Evolutionary conservation across 805 yeast species (phyloP), one percentile per base, ranked within the genome.

Genomic region (Kodamaea neixiangensis): DNA sequence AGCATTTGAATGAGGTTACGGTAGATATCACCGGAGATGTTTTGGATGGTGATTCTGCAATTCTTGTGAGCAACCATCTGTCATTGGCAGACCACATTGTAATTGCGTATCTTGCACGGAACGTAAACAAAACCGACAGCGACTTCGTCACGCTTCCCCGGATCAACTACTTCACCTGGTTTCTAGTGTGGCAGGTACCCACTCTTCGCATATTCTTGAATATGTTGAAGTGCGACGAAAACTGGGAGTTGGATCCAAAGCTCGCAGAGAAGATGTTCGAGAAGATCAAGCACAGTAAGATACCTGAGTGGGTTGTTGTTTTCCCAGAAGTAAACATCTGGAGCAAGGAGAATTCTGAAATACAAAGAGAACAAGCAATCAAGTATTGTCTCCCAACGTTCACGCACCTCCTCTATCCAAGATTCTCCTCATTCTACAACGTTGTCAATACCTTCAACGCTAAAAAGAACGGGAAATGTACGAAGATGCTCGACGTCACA

Each of bases 241-340:
- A 88, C 59, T 82, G 88, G 87, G 80, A 77, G 55, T 62, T 82
- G 31, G 79, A 78, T 57, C 53, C 67, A 31, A 65, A 62, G 48
- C 64, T 73, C 38, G 62, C 69, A 60, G 55, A 61, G 51, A 48
- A 63, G 47, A 61, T 73, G 19, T 78, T 80, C 52, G 63, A 65
- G 7, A 59, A 64, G 17, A 58, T 76, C 17, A 25, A 72, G 3
- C 58, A 54, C n/a, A 72, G 75, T 21, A 74, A 65, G 33, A 62
- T 58, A n/a, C 73, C 71, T 21, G 78, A 80, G 56, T 84, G 96
- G 89, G 58, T 90, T 0, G 82, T 85, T 0, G 55, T 88, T 7
- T 91, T 91, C 57, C 97, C 97, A 0, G 97, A 92, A 66, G 97
- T 88, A 3, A 87, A 87, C 59, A 80, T 87, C 6, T 79, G 81